Base-by-base conservation (phyloP, 768 basidiomycete genomes). In the Agaricus sinodeliciosus region DNA sequence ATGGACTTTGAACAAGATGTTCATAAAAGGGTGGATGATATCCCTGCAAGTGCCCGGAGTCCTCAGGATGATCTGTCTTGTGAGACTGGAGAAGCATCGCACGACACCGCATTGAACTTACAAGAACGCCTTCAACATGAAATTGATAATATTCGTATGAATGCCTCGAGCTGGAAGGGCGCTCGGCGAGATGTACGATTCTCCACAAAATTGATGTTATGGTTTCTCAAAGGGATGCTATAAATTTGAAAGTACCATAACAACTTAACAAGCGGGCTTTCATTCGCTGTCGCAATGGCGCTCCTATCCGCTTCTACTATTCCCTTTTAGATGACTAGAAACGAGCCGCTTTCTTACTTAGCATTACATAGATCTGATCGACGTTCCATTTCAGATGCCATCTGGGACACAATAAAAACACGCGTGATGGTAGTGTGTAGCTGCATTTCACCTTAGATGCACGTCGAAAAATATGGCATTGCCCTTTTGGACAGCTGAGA, bases 141-240 rank as follows among this genome's bases (percentile, higher is more conserved):
- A 58, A 67, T 86, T 7, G 62, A 73, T 8, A 69, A 70, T 9
- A 71, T 90, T 44, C 72, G 74, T 37, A 64, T 63, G 31, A 70
- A 82, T 63, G 72, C 77, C 4, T 67, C 61, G 6, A 70, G 75
- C 0, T 91, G 88, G 88, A 72, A 72, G 59, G 85, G 84, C 1
- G 73, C 61, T 9, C 64, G 75, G 42, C 74, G 87, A 53, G 70
- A 68, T 16, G 83, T 90, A 31, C 73, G 84, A 34, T 71, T 75
- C 62, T 76, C 80, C 60, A 90, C 87, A 18, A 85, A 77, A 61
- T 66, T 75, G 0, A 73, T 90, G 53, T 81, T 84, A 37, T 71
- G 75, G 58, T 63, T 86, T 25, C 78, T 89, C 22, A 81, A 80
- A 51, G 82, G 83, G 18, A 87, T 87, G 84, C 67, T 90, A 40